phyloP scores from a whole-genome alignment of 257 asterid species.

The Petrea volubilis region DNA sequence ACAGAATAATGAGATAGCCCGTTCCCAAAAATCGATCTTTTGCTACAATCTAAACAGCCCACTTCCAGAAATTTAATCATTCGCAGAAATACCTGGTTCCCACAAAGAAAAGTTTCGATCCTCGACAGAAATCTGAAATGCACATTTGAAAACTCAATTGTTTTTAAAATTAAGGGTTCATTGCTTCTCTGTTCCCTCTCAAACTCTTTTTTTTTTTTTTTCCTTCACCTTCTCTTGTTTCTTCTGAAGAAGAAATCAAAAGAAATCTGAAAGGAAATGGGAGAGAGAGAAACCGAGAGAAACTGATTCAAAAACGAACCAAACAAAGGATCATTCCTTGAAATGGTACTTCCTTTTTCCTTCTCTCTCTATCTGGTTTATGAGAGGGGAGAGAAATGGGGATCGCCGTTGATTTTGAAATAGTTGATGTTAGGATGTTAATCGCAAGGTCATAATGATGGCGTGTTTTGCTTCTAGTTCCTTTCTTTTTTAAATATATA shows the following conservation, averaged over 20 bases:
- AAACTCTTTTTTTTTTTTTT: conserved; percentile 28
- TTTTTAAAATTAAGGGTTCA: conserved; percentile 25
- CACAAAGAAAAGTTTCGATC: conserved; percentile 1
- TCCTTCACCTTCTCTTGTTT: conserved; percentile 48
- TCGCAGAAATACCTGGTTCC: conserved; percentile 20
- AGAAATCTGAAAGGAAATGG: conserved; percentile 50
- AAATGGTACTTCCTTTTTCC: conserved; percentile 27
- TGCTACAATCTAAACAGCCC: conserved; percentile 13
- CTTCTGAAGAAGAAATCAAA: conserved; percentile 47
- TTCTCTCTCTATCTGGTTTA: conserved; percentile 26
- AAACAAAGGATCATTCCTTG: conserved; percentile 29
- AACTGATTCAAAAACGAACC: conserved; percentile 35
- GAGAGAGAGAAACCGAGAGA: conserved; percentile 28
- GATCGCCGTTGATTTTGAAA: conserved; percentile 47
- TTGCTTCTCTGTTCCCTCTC: background rate
- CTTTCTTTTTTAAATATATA: background rate
- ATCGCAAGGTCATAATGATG: conserved; percentile 44
- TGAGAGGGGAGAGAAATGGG: conserved; percentile 51
- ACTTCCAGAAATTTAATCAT: conserved; percentile 3
- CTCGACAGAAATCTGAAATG: conserved; percentile 24
- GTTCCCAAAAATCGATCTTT: conserved; percentile 19
- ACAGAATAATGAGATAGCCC: conserved; percentile 9
- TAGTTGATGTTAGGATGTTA: conserved; percentile 29
- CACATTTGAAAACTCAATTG: conserved; percentile 23
- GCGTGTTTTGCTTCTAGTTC: background rate